Conservation (phyloP, 257 asterid genomes). For the Voacanga thouarsii region DNA sequence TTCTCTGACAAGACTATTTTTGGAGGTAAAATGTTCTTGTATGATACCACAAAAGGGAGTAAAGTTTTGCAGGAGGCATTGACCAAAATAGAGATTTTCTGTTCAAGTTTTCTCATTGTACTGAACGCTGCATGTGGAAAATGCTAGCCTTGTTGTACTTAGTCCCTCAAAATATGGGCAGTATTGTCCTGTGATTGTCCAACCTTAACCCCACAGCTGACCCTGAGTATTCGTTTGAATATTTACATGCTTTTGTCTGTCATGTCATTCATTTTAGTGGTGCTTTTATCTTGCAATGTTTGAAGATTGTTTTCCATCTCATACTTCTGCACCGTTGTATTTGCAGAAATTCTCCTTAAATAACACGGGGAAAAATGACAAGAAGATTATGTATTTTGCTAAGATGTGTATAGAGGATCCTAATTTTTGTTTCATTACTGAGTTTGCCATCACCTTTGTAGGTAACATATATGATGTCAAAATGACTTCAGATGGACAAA, state of each 20-base stretch:
- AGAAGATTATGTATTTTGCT: not conserved
- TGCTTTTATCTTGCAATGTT: not conserved
- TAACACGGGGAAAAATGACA: not conserved
- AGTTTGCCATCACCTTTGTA: slow-evolving; percentile 28
- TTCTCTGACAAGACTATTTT: slow-evolving; percentile 80
- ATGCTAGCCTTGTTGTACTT: not conserved
- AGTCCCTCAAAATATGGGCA: not conserved
- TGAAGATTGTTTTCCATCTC: not conserved
- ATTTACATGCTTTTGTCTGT: not conserved
- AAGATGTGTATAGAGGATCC: not conserved
- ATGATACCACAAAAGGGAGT: slow-evolving; percentile 6
- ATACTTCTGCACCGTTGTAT: not conserved
- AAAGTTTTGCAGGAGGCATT: not conserved
- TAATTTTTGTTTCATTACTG: not conserved
- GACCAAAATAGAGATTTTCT: not conserved
- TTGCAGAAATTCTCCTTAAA: not conserved
- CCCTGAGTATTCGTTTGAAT: not conserved
- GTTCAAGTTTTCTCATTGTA: not conserved
- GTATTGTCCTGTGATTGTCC: no score
- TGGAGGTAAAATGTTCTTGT: slow-evolving; percentile 58
- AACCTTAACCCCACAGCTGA: no score
- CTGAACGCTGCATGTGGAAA: not conserved
- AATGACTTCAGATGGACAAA: slow-evolving; percentile 72
- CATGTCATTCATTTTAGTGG: not conserved
- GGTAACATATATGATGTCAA: slow-evolving; percentile 80